Conservation (phyloP, 768 basidiomycete genomes). For the Xerocomus potaroensis region DNA sequence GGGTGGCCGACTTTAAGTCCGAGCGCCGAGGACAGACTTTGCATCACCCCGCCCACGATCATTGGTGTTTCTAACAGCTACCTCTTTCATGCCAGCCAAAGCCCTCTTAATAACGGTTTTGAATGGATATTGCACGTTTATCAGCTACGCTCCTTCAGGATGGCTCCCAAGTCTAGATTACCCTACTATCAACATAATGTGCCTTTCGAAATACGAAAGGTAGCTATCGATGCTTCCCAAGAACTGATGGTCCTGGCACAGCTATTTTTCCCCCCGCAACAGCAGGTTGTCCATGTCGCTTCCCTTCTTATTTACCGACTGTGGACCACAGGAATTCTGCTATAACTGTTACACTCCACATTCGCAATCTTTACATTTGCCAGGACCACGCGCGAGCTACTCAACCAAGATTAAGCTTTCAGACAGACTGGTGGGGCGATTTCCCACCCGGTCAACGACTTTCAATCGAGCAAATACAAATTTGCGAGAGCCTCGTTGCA, state of each 20-base stretch:
- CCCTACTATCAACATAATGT: constrained; percentile 31
- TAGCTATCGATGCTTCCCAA: constrained; percentile 30
- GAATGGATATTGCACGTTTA: constrained; percentile 32
- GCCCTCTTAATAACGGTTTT: constrained; percentile 28
- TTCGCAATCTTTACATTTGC: constrained; percentile 54
- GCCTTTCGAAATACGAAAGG: constrained; percentile 31
- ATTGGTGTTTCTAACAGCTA: constrained; percentile 30
- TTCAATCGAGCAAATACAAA: constrained; percentile 27
- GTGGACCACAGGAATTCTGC: constrained; percentile 21
- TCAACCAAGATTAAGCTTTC: constrained; percentile 26
- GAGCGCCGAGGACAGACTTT: constrained; percentile 29
- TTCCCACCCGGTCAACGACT: constrained; percentile 31
- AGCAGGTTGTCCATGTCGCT: constrained; percentile 9
- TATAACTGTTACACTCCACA: constrained; percentile 36
- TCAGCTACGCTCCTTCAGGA: constrained; percentile 32
- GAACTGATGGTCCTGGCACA: constrained; percentile 30
- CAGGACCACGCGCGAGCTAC: constrained; percentile 47
- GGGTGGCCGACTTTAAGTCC: constrained; percentile 32
- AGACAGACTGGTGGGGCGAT: constrained; percentile 34
- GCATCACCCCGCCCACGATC: constrained; percentile 30
- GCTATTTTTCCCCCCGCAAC: constrained; percentile 28
- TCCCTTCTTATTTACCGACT: background rate
- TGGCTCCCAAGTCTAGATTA: constrained; percentile 21
- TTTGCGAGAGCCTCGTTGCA: constrained; percentile 24
- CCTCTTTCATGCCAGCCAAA: constrained; percentile 33